phyloP scores from a whole-genome alignment of 139 green algal genomes.

The Dunaliella primolecta region DNA sequence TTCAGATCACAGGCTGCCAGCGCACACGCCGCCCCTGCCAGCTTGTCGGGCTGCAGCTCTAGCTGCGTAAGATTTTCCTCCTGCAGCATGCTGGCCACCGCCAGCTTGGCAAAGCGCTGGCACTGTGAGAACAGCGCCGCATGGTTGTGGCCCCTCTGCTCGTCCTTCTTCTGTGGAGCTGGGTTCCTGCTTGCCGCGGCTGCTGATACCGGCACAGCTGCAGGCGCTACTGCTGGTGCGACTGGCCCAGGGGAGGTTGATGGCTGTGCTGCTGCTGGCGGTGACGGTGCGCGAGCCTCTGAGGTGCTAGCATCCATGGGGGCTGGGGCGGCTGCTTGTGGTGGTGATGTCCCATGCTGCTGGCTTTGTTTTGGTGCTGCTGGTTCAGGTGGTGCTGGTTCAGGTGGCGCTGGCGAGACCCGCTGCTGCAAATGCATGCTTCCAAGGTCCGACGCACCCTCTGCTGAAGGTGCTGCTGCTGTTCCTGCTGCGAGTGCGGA shows the following conservation, averaged over 20 bases:
- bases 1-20: not conserved
- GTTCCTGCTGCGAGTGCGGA: not conserved
- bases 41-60: not conserved
- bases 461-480: not conserved
- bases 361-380: no score
- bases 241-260: no score
- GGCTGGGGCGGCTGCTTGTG: no score
- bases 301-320: no score
- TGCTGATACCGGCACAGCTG: no score
- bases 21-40: not conserved
- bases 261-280: no score
- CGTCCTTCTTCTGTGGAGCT: no score
- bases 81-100: not conserved
- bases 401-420: not conserved
- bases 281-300: no score
- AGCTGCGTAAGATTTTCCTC: not conserved
- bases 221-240: no score
- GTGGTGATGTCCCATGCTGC: no score
- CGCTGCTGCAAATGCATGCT: not conserved
- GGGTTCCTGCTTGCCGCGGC: no score
- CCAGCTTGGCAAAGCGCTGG: not conserved
- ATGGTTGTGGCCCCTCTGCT: not conserved
- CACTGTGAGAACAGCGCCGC: not conserved
- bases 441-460: not conserved
- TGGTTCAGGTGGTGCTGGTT: no score